Evolutionary conservation across 139 green algal species (phyloP).

Genomic region (Trebouxia sp.): DNA sequence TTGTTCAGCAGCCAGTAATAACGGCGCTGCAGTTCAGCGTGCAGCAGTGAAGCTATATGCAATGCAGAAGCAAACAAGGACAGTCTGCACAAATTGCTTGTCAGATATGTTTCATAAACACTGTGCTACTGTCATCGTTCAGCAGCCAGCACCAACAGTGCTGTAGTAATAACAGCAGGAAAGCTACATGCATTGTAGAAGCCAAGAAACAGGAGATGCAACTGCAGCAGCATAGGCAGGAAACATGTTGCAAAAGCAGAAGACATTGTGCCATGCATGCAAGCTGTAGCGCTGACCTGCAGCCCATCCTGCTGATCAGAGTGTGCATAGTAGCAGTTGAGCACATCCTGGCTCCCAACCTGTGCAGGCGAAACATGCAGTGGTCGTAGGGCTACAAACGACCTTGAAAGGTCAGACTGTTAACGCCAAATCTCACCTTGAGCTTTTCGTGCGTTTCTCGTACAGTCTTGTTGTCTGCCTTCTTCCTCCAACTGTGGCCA

Average conservation of each 20-base stretch:
- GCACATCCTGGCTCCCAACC: conserved; percentile 58
- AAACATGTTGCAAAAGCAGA: no score
- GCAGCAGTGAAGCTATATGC: neutral
- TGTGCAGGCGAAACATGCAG: conserved; percentile 25
- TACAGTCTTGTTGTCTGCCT: conserved; percentile 76
- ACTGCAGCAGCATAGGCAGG: no score
- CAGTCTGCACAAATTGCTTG: neutral
- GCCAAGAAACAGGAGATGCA: no score
- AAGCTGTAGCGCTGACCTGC: conserved; percentile 39
- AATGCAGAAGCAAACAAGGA: no score
- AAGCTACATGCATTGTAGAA: no score
- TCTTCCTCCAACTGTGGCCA: conserved; percentile 78
- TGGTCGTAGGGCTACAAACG: neutral
- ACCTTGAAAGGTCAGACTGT: neutral
- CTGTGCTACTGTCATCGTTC: no score
- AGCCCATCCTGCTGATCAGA: conserved; percentile 47
- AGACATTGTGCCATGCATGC: no score
- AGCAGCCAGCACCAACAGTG: no score
- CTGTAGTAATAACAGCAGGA: no score
- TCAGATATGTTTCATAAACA: no score
- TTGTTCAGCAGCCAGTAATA: conserved; percentile 79
- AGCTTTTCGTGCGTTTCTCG: conserved; percentile 83
- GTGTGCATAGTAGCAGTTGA: conserved; percentile 86
- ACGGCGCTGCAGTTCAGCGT: conserved; percentile 55
- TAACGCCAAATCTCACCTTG: conserved; percentile 47